Percentiles rank a stretch among this genome's conserved stretches.
phyloP scores from a whole-genome alignment of 495 filamentous ascomycete genomes.

The Saxophila tyrrhenica region DNA sequence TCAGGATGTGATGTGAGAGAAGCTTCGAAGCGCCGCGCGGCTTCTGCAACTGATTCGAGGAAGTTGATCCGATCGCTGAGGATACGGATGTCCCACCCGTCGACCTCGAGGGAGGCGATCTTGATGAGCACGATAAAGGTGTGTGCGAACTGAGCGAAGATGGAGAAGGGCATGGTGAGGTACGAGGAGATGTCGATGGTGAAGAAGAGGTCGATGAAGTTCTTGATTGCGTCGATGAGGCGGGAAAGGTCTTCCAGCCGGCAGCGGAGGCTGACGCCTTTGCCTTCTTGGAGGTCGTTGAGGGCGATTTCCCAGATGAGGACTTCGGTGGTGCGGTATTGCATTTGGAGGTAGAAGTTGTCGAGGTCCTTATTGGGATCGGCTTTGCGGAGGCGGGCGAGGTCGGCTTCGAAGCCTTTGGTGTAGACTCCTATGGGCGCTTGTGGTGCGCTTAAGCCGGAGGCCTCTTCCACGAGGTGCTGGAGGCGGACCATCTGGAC shows the following conservation, averaged over 20 bases:
- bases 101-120: slow-evolving; percentile 15
- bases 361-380: not conserved
- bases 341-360: slow-evolving; percentile 9
- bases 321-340: slow-evolving; percentile 13
- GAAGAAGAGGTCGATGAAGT: slow-evolving; percentile 17
- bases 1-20: slow-evolving; percentile 1
- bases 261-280: not conserved
- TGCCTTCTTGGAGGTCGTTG: slow-evolving; percentile 12
- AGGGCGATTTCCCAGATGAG: slow-evolving; percentile 10
- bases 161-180: slow-evolving; percentile 11
- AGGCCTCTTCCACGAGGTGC: slow-evolving; percentile 23
- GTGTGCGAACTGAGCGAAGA: slow-evolving; percentile 15
- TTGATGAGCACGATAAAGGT: slow-evolving; percentile 14
- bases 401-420: slow-evolving; percentile 34
- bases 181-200: slow-evolving; percentile 3
- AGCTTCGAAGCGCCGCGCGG: slow-evolving; percentile 7
- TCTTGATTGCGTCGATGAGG: slow-evolving; percentile 10
- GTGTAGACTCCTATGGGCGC: slow-evolving; percentile 33
- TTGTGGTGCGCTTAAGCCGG: slow-evolving; percentile 25
- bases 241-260: slow-evolving; percentile 12
- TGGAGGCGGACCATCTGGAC: slow-evolving; percentile 39
- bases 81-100: slow-evolving; percentile 6
- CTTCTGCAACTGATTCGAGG: slow-evolving; percentile 1
- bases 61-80: slow-evolving; percentile 1
- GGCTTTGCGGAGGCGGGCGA: slow-evolving; percentile 16